phyloP scores from a whole-genome alignment of 1,284 basidiomycete genomes.

The Cryptococcus deneoformans region DNA sequence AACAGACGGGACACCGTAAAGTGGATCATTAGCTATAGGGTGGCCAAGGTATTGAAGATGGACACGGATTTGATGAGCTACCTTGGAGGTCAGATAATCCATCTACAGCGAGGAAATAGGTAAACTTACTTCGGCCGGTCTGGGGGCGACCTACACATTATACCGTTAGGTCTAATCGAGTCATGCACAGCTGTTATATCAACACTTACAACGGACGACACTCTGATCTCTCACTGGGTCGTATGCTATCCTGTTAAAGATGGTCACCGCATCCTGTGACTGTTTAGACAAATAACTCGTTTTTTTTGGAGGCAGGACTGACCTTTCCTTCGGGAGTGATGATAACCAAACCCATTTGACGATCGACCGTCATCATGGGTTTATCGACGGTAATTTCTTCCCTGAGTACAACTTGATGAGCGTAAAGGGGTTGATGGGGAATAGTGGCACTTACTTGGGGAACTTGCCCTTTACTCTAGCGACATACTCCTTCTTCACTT shows the following conservation, averaged over 20 bases:
- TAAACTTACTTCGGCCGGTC: constrained; percentile 75
- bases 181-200: background rate
- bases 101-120: background rate
- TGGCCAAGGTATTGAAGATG: constrained; percentile 94
- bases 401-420: constrained; percentile 47
- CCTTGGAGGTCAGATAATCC: background rate
- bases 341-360: constrained; percentile 93
- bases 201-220: constrained; percentile 71
- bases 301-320: constrained; percentile 28
- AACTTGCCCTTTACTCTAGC: constrained; percentile 81
- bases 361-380: constrained; percentile 86
- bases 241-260: constrained; percentile 83
- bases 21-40: constrained; percentile 88
- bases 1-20: constrained; percentile 74
- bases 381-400: constrained; percentile 78
- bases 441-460: constrained; percentile 60
- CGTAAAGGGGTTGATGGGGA: no score
- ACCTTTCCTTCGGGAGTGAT: constrained; percentile 83
- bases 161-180: background rate
- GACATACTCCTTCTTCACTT: constrained; percentile 86
- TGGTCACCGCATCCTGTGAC: constrained; percentile 67
- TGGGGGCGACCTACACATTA: constrained; percentile 64
- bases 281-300: no score
- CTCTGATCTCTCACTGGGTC: constrained; percentile 78
- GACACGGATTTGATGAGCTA: constrained; percentile 92